A percentile compares a stretch with the other conserved stretches of the same genome.
Evolutionary conservation across 106 monocot genomes (phyloP).

Genomic region (Dendrobium huoshanense): DNA sequence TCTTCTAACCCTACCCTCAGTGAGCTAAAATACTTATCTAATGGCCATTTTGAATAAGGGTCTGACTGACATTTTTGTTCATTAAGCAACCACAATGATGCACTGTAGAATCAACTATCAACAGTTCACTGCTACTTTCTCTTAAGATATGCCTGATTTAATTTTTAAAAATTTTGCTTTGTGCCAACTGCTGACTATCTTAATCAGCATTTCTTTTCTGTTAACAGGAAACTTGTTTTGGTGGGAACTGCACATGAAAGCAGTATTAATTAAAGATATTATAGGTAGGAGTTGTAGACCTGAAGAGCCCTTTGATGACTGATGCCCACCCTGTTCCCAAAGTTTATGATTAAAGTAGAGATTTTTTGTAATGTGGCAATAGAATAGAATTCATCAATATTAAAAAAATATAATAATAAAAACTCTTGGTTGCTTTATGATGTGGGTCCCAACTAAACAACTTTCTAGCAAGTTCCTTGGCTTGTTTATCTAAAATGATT

Average conservation of each 20-base stretch:
- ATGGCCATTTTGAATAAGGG: too few relatives aligned
- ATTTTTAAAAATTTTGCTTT: background rate
- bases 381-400: background rate
- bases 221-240: constrained; percentile 1
- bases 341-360: background rate
- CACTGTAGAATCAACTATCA: background rate
- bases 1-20: too few relatives aligned
- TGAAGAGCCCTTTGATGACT: background rate
- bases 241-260: constrained; percentile 5
- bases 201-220: background rate
- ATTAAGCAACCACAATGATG: too few relatives aligned
- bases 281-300: background rate
- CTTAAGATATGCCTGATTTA: background rate
- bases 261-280: background rate
- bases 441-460: constrained; percentile 2
- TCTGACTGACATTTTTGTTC: too few relatives aligned
- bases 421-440: background rate
- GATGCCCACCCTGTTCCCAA: background rate
- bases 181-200: background rate
- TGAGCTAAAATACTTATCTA: too few relatives aligned
- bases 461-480: background rate
- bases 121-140: background rate
- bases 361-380: background rate
- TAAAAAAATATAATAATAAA: too few relatives aligned
- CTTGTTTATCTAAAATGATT: constrained; percentile 5